Evolutionary conservation across 2,329 filamentous ascomycete species (phyloP).

Genomic region (Cryphonectria carpinicola): DNA sequence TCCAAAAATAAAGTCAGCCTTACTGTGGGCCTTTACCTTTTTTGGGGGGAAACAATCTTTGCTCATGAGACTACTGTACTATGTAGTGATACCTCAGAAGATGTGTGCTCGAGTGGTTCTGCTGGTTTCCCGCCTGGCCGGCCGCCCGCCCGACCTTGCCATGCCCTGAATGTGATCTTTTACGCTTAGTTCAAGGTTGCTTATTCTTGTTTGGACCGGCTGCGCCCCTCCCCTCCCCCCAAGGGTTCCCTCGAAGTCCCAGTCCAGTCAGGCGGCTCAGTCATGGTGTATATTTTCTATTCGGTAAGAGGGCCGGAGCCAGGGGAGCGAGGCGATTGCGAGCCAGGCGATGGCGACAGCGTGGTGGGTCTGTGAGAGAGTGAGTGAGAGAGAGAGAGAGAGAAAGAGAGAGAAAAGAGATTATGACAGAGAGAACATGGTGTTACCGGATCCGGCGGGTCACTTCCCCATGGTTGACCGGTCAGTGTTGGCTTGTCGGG

Average conservation of each 20-base stretch:
- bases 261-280: neutral
- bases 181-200: too few relatives aligned
- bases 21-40: neutral
- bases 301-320: neutral
- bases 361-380: neutral
- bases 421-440: neutral
- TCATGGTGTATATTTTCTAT: neutral
- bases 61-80: too few relatives aligned
- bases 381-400: too few relatives aligned
- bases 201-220: too few relatives aligned
- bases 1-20: neutral
- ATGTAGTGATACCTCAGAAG: too few relatives aligned
- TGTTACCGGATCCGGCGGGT: constrained; percentile 4
- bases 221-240: too few relatives aligned
- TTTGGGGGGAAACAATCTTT: neutral
- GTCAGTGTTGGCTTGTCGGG: neutral
- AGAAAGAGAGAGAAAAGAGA: too few relatives aligned
- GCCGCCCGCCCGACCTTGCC: too few relatives aligned
- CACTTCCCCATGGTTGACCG: constrained; percentile 1
- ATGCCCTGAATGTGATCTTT: too few relatives aligned
- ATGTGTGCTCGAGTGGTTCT: too few relatives aligned
- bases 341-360: neutral
- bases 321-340: neutral
- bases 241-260: too few relatives aligned
- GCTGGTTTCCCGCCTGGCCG: too few relatives aligned